Evolutionary conservation across 192 early-diverging fungal genomes (phyloP).

Genomic region (Polychytrium aggregatum): DNA sequence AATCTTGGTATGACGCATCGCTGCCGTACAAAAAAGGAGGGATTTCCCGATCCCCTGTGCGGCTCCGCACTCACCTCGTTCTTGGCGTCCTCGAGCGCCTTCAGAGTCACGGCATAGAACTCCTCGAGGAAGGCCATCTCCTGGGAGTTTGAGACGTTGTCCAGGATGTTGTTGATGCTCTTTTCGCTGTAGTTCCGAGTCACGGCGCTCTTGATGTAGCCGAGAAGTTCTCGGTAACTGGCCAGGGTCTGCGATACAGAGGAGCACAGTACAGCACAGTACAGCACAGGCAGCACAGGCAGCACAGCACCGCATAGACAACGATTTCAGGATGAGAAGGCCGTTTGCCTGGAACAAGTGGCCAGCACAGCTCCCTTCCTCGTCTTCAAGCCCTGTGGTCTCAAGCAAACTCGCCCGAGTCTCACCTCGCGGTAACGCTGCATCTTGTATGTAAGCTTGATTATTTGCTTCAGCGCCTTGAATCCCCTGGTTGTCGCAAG

Average conservation of each 20-base stretch:
- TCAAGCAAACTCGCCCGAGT: not conserved
- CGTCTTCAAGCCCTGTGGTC: not conserved
- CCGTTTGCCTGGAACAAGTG: not conserved
- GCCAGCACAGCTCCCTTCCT: no score
- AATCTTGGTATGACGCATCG: no score
- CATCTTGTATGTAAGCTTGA: constrained; percentile 64
- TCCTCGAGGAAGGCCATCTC: constrained; percentile 76
- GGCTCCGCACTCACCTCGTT: constrained; percentile 73
- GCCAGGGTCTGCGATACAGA: constrained; percentile 54
- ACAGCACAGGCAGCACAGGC: no score
- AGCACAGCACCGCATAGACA: no score
- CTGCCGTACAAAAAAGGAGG: no score
- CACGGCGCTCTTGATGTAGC: constrained; percentile 64
- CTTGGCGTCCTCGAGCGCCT: constrained; percentile 60
- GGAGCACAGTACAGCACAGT: not conserved
- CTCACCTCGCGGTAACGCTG: constrained; percentile 48
- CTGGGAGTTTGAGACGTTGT: constrained; percentile 60
- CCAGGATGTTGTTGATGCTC: constrained; percentile 82
- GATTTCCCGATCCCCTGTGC: no score
- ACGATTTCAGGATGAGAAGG: not conserved
- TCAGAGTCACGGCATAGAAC: constrained; percentile 68
- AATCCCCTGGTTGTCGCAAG: constrained; percentile 54
- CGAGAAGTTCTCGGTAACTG: constrained; percentile 63
- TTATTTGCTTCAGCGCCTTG: constrained; percentile 80
- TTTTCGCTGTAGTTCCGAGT: constrained; percentile 83